Evolutionary conservation across 139 green algal species (phyloP), one percentile per base, ranked within the genome.

Genomic region (Micromonas commoda): DNA sequence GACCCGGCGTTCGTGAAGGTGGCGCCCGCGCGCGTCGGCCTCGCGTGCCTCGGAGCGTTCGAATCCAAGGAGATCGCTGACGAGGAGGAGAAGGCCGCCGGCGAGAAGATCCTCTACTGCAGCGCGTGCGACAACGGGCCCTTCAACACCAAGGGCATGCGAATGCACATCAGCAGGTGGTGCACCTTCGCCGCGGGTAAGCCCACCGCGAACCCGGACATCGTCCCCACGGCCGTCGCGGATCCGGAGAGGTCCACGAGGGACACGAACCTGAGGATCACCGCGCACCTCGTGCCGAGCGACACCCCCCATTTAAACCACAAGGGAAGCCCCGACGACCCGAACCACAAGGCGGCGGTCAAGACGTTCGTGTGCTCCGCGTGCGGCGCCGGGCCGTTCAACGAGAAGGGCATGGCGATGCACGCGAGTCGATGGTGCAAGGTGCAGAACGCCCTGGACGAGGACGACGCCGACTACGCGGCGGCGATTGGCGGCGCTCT

Each of bases 1-100:
- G 69, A 76, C 64, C 23, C 28, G 24, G 69, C 69, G 32, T 76
- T 76, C 32, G 69, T 68, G 26, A 68, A 52, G 33, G 69, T 53
- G 1, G 53, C 28, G 5, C 72, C 53, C 33, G 72, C 52, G 35
- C 72, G 72, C 54, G 33, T 54, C 51, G 72, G 72, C 21, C 33
- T 61, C 34, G 34, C 34, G 19, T 35, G 52, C 37, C 52, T 35
- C 68, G 37, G 38, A 57, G 45, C 9, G 45, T 16, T 57, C 45
- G 45, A 57, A 9, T 9, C 45, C 45, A 16, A 16, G 45, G 16
- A 16, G 45, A 16, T 23, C 9, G 45, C 45, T 9, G 9, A 57
- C 45, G 45, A 57, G 9, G 45, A 16, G 45, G 45, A 16, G 45
- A 57, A 57, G 9, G 45, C 16, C 45, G 9, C 45, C 9, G 45